Evolutionary conservation across 2,329 filamentous ascomycete species (phyloP), one percentile per base, ranked within the genome.

Genomic region (Penicillium olsonii): DNA sequence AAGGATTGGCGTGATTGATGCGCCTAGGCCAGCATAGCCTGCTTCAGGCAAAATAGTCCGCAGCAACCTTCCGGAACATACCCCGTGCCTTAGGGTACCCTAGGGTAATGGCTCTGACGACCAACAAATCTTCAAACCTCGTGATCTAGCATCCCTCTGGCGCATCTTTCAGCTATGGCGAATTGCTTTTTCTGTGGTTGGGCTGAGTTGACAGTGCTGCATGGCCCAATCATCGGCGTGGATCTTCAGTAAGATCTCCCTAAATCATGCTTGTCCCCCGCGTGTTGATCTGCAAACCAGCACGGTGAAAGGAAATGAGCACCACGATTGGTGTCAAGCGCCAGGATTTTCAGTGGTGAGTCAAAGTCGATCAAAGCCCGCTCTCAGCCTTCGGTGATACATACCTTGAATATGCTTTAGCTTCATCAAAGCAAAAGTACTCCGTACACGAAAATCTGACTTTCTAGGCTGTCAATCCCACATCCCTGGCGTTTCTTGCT

Each of bases 241-340:
- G 6, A 26, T 43, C 15, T n/a, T 43, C 19, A 37, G 22, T 48
- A 37, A n/a, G 26, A 37, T 33, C 39, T 37, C 33, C 33, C 33
- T 37, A 11, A 18, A 5, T 2, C 14, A 31, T 31, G 12, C 29
- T 31, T 15, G 11, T 24, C 19, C 33, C 39, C 29, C 29, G 39
- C 24, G 37, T 18, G 12, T 22, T 9, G 26, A 40, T 41, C 17
- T 27, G 24, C 40, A 4, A 39, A 49, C 14, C 14, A 19, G 17
- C 14, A 24, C 22, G 8, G 22, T 5, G 22, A 24, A 24, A 5
- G 22, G 22, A 24, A 24, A 5, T 11, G 22, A 26, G 11, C 17
- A 9, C 15, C 22, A 7, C 12, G 35, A 14, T 34, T 7, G 5
- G 10, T 15, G 4, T n/a, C 5, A 10, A 4, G 31, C 9, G n/a